Base-by-base conservation (phyloP, 371 early-diverging fungal genomes). In the Mortierella sp. region DNA sequence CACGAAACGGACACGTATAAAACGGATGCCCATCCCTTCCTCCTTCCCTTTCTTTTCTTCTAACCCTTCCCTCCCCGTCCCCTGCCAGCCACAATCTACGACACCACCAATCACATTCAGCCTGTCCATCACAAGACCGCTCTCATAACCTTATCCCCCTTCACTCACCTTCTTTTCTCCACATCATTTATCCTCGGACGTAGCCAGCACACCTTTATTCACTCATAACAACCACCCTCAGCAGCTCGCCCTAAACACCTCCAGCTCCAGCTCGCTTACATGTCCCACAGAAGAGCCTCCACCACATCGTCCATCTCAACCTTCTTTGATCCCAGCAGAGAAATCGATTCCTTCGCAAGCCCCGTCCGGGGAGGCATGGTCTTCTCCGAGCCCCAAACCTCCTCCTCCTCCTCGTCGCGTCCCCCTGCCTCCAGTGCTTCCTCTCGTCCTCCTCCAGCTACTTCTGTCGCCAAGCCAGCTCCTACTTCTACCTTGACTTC, bases 271-370 rank as follows among this genome's bases (percentile, higher is more conserved):
- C 43, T 75, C 48, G n/a, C 53, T 55, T 71, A 34, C 74, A 83
- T 83, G 79, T 83, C 80, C 53, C 82, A 82, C 61, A 76, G 79
- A 79, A 79, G 82, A 69, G 79, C 83, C 69, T 73, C 54, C 79
- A 79, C 83, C 26, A 76, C 82, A 19, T 78, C 82, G 31, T 75
- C 76, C 69, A 67, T 82, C 73, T 73, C 76, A 69, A 61, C 14
- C 76, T 71, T 71, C 72, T 82, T 82, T 43, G 75, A 79, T 70
- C 40, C 55, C 6, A 64, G 50, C 37, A 55, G 73, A 34, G 55
- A 55, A 34, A 55, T 55, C 31, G 51, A 51, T 69, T 55, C 44
- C 48, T 69, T n/a, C 51, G 67, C 50, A 6, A 37, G 26, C 54
- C 21, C 54, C n/a, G 54, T 10, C 73, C 67, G 37, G 19, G 76